phyloP scores from a whole-genome alignment of 2,329 filamentous ascomycete species.

The Hansfordia pulvinata region DNA sequence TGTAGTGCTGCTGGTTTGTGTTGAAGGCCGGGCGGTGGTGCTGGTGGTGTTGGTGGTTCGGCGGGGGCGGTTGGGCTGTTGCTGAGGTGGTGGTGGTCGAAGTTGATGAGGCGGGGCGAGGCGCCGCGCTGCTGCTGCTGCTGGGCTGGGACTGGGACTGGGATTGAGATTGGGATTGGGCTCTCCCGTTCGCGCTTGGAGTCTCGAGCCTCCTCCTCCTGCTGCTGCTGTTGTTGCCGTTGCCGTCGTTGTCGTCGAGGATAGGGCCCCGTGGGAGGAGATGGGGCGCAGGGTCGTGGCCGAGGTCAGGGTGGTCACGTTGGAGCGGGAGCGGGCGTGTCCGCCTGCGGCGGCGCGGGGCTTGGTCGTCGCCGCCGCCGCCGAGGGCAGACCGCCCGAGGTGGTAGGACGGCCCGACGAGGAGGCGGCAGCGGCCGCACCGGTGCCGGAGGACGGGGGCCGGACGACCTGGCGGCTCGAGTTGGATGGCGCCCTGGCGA shows the following conservation, averaged over 20 bases:
- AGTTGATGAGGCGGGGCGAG: constrained; percentile 2
- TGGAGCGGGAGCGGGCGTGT: constrained; percentile 27
- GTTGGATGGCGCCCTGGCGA: too few species aligned
- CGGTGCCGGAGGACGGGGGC: too few species aligned
- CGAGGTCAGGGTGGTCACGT: constrained; percentile 21
- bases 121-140: neutral
- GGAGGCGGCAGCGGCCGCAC: too few species aligned
- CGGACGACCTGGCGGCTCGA: too few species aligned
- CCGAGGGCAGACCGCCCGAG: constrained; percentile 12
- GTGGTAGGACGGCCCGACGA: constrained; percentile 16
- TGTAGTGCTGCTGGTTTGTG: constrained; percentile 54
- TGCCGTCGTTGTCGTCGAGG: constrained; percentile 8
- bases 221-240: constrained; percentile 6
- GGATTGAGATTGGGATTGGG: constrained; percentile 7
- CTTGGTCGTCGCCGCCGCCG: constrained; percentile 5
- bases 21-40: constrained; percentile 42
- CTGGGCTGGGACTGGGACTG: constrained; percentile 23
- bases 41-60: constrained; percentile 12
- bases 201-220: constrained; percentile 10
- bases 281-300: constrained; percentile 17
- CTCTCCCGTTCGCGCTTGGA: constrained; percentile 6
- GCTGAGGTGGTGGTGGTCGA: constrained; percentile 4
- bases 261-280: constrained; percentile 10
- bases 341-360: constrained; percentile 7
- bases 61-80: constrained; percentile 2